Evolutionary conservation across 352 stramenopile species (phyloP).

Genomic region (Pythium myriotylum): DNA sequence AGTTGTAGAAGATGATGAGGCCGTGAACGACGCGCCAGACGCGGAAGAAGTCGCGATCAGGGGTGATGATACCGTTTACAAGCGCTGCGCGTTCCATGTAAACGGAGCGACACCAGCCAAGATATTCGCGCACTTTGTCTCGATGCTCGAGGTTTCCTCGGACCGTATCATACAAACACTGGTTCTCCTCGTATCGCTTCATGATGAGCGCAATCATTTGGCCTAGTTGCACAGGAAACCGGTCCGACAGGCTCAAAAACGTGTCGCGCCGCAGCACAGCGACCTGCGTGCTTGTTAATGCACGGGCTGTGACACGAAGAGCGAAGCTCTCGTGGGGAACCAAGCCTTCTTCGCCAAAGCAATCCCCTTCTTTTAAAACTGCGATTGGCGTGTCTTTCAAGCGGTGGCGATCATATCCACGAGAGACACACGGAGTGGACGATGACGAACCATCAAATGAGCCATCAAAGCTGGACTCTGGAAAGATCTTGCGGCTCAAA

Average conservation of each 20-base stretch:
- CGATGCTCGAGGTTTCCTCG: conserved; percentile 6
- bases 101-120: conserved; percentile 15
- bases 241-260: conserved; percentile 20
- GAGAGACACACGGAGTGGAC: neutral
- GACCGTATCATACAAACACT: conserved; percentile 13
- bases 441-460: too few relatives aligned
- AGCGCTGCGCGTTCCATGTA: conserved; percentile 16
- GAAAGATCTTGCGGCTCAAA: neutral
- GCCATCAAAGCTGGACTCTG: neutral
- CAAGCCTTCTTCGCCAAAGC: conserved; percentile 63
- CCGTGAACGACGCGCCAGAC: conserved; percentile 47
- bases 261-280: conserved; percentile 6
- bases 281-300: conserved; percentile 18
- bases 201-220: conserved; percentile 23
- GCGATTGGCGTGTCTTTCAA: conserved; percentile 32
- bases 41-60: neutral
- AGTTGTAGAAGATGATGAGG: conserved; percentile 42
- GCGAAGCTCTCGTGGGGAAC: conserved; percentile 5
- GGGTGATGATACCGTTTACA: conserved; percentile 18
- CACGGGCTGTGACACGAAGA: conserved; percentile 23
- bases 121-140: conserved; percentile 12
- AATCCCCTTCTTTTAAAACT: conserved; percentile 52
- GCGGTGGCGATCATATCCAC: neutral
- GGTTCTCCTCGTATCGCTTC: conserved; percentile 11
- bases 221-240: conserved; percentile 19